Base-by-base conservation (phyloP, 805 yeast species). In the Cyberlindnera euphorbiae region DNA sequence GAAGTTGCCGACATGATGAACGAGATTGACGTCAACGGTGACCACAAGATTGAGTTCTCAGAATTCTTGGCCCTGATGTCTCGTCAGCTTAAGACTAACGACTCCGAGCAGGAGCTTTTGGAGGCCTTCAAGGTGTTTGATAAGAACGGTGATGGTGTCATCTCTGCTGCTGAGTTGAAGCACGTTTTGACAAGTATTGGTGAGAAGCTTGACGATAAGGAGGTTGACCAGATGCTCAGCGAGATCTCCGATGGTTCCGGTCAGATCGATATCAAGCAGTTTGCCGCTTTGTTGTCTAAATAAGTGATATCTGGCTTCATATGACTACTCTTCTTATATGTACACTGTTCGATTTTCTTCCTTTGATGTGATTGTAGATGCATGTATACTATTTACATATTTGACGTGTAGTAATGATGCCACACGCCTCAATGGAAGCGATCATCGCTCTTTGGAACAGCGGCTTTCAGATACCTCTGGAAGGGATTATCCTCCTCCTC, bases 71-170 rank as follows among this genome's bases (percentile, higher is more conserved):
- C 94, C 25, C 74, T 83, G 73, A 84, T 83, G 94, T 41, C 49
- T 24, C 44, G 93, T 59, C 95, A 93, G 59, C 80, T 93, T 77
- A 93, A 88, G 68, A 96, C 90, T 55, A 88, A 93, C 44, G 98
- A 93, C 62, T 82, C 93, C 25, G 97, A 93, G 66, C 97, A 94
- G 53, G 98, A 93, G 64, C 79, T 93, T 48, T 77, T 90, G 46
- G 98, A 93, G 66, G 98, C 98, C 11, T 93, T 93, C 75, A 90
- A 89, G 67, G 98, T 93, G 26, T 93, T 93, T 59, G 98, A 93
- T 69, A 65, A 53, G 62, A 84, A 93, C 61, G 97, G 96, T 42
- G 96, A 93, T 61, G 98, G 98, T 47, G 84, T 84, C 63, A 93
- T 93, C 60, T 82, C 95, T 40, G 94, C 96, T 47, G 93, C 96